phyloP scores from a whole-genome alignment of 306 rosid species.

The Cucurbita maxima region DNA sequence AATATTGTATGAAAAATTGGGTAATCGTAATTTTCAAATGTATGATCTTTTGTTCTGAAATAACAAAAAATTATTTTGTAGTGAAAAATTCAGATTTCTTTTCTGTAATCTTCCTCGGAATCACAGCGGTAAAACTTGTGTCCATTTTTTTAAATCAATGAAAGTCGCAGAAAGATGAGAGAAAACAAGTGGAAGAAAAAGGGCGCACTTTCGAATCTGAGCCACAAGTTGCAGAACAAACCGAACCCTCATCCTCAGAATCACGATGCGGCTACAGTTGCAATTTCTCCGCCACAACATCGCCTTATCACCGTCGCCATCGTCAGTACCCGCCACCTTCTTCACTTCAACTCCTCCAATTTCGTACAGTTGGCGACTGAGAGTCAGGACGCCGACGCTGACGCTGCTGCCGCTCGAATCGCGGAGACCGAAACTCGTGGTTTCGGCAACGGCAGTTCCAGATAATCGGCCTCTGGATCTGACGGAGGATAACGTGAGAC shows the following conservation, averaged over 20 bases:
- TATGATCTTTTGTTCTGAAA: too few relatives aligned
- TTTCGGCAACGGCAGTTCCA: conserved; percentile 27
- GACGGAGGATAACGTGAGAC: conserved; percentile 54
- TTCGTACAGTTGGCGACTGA: not conserved
- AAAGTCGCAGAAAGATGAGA: not conserved
- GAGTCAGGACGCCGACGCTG: not conserved
- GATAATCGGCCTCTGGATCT: conserved; percentile 49
- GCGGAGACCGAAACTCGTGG: not conserved
- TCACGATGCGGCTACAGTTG: not conserved
- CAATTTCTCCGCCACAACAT: not conserved
- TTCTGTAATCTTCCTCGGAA: too few relatives aligned
- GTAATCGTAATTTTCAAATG: too few relatives aligned
- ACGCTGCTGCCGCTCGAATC: too few relatives aligned
- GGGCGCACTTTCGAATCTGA: not conserved
- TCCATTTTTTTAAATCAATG: too few relatives aligned
- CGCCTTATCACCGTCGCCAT: not conserved
- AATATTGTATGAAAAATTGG: too few relatives aligned
- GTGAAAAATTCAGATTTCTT: too few relatives aligned
- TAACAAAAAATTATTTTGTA: too few relatives aligned
- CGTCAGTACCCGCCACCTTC: not conserved
- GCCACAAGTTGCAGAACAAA: not conserved
- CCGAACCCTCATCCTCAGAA: not conserved
- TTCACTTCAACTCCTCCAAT: not conserved
- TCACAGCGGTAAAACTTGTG: too few relatives aligned
- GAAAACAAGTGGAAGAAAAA: not conserved